phyloP scores from a whole-genome alignment of 1,284 basidiomycete genomes.

The Trichosporon asahii region DNA sequence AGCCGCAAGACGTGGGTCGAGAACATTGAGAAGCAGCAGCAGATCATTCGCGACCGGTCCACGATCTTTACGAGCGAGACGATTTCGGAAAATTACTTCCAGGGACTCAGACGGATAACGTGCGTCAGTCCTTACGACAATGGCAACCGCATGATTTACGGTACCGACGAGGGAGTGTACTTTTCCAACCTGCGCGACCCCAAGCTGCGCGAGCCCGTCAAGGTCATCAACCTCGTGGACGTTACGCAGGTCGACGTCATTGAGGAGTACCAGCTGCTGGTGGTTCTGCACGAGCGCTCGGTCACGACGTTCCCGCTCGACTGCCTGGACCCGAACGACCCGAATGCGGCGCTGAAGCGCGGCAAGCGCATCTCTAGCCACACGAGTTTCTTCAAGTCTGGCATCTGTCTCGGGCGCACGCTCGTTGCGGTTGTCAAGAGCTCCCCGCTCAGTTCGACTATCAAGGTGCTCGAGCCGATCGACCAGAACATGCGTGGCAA shows the following conservation, averaged over 20 bases:
- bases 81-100: conserved; percentile 83
- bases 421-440: conserved; percentile 98
- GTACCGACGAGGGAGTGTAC: conserved; percentile 95
- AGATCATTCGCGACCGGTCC: conserved; percentile 75
- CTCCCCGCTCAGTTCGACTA: conserved; percentile 88
- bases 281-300: conserved; percentile 93
- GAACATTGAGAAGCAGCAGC: conserved; percentile 84
- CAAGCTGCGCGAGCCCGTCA: conserved; percentile 73
- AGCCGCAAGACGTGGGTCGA: conserved; percentile 94
- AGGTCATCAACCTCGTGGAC: conserved; percentile 82
- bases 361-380: conserved; percentile 94
- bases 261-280: conserved; percentile 91
- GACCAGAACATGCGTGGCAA: conserved; percentile 79
- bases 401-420: conserved; percentile 86
- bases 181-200: conserved; percentile 78
- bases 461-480: conserved; percentile 96
- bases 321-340: conserved; percentile 83
- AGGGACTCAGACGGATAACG: conserved; percentile 76
- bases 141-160: conserved; percentile 86
- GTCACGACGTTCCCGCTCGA: conserved; percentile 97
- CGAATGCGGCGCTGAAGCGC: conserved; percentile 83
- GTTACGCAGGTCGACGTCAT: conserved; percentile 95
- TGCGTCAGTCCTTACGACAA: conserved; percentile 91
- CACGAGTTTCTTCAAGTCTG: conserved; percentile 97
- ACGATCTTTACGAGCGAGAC: conserved; percentile 81